Base-by-base conservation (phyloP, 768 basidiomycete species). In the Mycena pura region DNA sequence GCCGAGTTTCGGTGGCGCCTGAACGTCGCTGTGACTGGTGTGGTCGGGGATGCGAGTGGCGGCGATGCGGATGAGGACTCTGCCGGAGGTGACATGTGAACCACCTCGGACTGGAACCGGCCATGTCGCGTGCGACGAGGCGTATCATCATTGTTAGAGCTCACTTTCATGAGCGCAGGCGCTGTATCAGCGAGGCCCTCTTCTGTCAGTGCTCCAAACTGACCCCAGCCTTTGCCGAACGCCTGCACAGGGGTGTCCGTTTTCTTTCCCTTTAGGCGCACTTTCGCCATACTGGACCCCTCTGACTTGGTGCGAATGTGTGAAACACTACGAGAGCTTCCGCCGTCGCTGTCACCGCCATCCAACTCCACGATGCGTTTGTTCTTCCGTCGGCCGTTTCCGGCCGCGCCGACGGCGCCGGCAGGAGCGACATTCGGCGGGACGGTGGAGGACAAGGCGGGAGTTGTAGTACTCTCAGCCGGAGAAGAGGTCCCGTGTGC, bases 341-440 rank as follows among this genome's bases (percentile, higher is more conserved):
- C 69, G 31, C 80, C 79, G 61, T 77, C 81, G 28, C 72, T 69
- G 24, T 76, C 73, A 29, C 78, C 80, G n/a, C 76, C 84, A 66
- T 89, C 86, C 53, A 95, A 77, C 65, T 93, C 86, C 21, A 95
- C 93, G 53, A 95, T 89, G 15, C 93, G 87, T 69, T 88, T 91
- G 49, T 84, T 90, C 74, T 86, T 88, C 57, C 81, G 81, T 60
- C 83, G 82, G 34, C 80, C 74, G 57, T 82, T 83, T 3, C 76
- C 76, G 11, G 69, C 55, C 21, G 76, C 74, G 13, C 76, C 74
- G 4, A 74, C 73, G 9, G 77, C 74, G 29, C 74, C 67, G 9
- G 72, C 64, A 6, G 82, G 75, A 3, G 60, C 70, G 15, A 83
- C 70, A 54, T 77, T 74, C 7, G 88, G 83, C 1, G 86, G 84